Percentiles rank a stretch among this genome's conserved stretches.
Conservation (phyloP, 371 early-diverging fungal species). For the Mucor piriformis region DNA sequence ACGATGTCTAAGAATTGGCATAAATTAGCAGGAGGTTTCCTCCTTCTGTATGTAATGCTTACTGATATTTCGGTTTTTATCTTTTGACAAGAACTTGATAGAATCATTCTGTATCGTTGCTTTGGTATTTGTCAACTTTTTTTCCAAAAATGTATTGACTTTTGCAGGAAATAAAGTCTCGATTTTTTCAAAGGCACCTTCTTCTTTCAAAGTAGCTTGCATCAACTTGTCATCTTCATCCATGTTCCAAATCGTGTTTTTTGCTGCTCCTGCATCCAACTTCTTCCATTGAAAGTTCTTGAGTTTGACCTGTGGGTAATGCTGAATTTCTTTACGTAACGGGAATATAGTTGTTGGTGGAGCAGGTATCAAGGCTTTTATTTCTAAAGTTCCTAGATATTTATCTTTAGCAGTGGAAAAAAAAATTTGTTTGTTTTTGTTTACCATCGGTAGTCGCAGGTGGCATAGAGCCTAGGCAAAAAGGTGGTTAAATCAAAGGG, state of each 20-base stretch:
- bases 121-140: constrained; percentile 16
- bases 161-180: constrained; percentile 49
- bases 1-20: constrained; percentile 26
- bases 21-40: background rate
- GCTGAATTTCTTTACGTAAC: constrained; percentile 38
- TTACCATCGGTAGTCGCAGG: background rate
- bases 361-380: background rate
- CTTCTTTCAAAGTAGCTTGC: constrained; percentile 35
- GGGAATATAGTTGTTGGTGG: constrained; percentile 8
- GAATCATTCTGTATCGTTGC: constrained; percentile 26
- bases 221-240: constrained; percentile 30
- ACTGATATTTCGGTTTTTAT: constrained; percentile 48
- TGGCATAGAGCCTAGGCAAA: background rate
- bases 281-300: constrained; percentile 54
- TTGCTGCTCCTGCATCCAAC: constrained; percentile 31
- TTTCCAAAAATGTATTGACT: constrained; percentile 41
- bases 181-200: constrained; percentile 39
- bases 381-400: too few species aligned
- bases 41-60: too few species aligned
- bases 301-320: constrained; percentile 47
- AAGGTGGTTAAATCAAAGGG: too few species aligned
- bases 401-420: background rate
- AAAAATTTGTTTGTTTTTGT: background rate
- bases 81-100: constrained; percentile 36
- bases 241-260: constrained; percentile 44